Base-by-base conservation (phyloP, 345 rosid genomes). In the Populus euphratica region DNA sequence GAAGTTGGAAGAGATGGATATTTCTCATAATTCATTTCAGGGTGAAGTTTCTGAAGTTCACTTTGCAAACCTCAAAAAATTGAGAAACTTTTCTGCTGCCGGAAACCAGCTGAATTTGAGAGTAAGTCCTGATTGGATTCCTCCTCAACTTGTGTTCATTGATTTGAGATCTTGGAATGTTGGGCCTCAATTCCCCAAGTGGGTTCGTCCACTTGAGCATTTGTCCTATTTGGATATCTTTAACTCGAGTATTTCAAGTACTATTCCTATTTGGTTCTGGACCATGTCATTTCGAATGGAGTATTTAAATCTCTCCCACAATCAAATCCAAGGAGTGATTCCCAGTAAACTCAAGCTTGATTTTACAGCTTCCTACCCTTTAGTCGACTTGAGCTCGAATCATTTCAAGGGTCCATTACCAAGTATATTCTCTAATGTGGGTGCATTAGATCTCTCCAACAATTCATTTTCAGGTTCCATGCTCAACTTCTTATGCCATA, bases 11-110 rank as follows among this genome's bases (percentile, higher is more conserved):
- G 16, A 0, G 17, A 0, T 78, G 20, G 10, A 68, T 68, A n/a
- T 82, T 11, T 6, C 61, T 64, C 8, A 73, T 7, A 84, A 84
- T 68, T 44, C 1, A 31, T 33, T 81, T 9, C 5, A 81, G 14
- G 86, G 86, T 67, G 56, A 59, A 10, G 81, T 76, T 17, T 71
- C 73, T 12, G 84, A 81, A 36, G 52, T 39, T 35, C 86, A 78
- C 67, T 78, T 84, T 17, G 72, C 68, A 0, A 84, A 84, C 44
- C 74, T 84, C 50, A 63, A 82, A 2, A 84, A 25, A 10, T 76
- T 78, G 69, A 38, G 52, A 36, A 8, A 5, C 12, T 56, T 73
- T 35, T 31, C n/a, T 36, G 76, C 50, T 1, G 31, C 75, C 5
- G 4, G 9, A 25, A 72, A 72, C n/a, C 27, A 20, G 6, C 52